Percentiles rank a stretch among this genome's conserved stretches.
These are phyloP conservation scores for Xylariaceae sp. DNA, from an alignment of 2,329 filamentous ascomycete species.

Conservation along the genomic window DNA sequence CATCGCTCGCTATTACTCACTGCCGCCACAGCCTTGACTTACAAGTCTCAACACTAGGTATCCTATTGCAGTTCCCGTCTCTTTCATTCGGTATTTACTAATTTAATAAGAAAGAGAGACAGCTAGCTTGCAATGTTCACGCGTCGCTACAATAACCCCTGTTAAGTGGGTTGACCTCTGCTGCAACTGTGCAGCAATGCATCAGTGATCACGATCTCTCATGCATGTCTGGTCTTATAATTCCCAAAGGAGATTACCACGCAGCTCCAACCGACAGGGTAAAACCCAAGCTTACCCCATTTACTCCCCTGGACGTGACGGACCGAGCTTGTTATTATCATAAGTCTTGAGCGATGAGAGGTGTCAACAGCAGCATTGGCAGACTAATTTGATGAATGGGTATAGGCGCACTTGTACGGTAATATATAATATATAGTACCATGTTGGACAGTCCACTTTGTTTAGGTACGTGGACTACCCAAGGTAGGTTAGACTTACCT, in stretches of 20 bases:
- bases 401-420: constrained; percentile 9
- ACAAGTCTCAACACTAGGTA: too few relatives aligned
- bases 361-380: neutral
- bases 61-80: too few relatives aligned
- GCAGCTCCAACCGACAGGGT: constrained; percentile 23
- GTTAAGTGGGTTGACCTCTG: constrained; percentile 22
- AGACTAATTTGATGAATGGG: constrained; percentile 6
- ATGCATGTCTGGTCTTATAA: constrained; percentile 33
- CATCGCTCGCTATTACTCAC: too few relatives aligned
- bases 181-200: constrained; percentile 21
- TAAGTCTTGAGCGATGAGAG: constrained; percentile 15
- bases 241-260: constrained; percentile 32
- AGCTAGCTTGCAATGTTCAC: neutral
- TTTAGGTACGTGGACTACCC: too few relatives aligned
- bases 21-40: too few relatives aligned
- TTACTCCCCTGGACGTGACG: too few relatives aligned
- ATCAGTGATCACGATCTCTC: constrained; percentile 37
- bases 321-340: too few relatives aligned
- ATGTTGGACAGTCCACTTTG: too few relatives aligned
- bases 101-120: too few relatives aligned
- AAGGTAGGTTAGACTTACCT: too few relatives aligned
- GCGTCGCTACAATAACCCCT: neutral
- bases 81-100: too few relatives aligned
- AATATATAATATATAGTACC: constrained; percentile 5
- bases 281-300: constrained; percentile 12